Evolutionary conservation across 164 flowering plant species (phyloP).

Genomic region (Paratinospora sagittata): DNA sequence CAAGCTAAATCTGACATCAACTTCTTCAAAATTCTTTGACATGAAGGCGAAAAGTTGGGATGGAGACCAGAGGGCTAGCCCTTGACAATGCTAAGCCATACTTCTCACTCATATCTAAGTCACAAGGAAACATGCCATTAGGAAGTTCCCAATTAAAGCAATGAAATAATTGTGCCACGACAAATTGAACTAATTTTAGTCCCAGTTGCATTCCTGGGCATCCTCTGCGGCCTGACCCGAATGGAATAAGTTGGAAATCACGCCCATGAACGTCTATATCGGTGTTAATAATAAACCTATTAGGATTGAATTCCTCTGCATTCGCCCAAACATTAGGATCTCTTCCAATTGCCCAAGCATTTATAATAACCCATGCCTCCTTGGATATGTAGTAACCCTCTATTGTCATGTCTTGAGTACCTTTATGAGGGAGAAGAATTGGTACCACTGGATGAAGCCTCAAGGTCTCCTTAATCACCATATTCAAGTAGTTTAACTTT

Average conservation of each 20-base stretch:
- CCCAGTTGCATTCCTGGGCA: background rate
- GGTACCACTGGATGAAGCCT: background rate
- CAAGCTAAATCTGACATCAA: too few relatives aligned
- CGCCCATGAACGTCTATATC: background rate
- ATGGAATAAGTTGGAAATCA: background rate
- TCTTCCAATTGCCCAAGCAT: background rate
- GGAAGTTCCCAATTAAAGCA: constrained; percentile 9
- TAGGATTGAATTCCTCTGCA: background rate
- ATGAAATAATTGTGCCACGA: background rate
- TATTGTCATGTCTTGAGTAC: background rate
- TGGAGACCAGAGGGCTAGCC: background rate
- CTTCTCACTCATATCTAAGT: constrained; percentile 1
- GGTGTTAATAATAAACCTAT: background rate
- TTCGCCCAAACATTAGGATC: background rate
- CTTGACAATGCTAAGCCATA: background rate
- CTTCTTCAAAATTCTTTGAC: too few relatives aligned
- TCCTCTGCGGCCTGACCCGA: too few relatives aligned
- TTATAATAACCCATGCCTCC: background rate
- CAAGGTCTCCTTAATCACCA: background rate
- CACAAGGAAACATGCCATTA: background rate
- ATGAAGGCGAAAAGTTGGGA: too few relatives aligned
- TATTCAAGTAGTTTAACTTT: background rate
- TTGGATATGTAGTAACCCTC: background rate
- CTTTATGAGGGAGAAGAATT: background rate
- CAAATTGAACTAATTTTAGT: background rate